These are phyloP conservation scores for Torulaspora microellipsoides DNA, from an alignment of 805 yeast species.

Conservation along the genomic window DNA sequence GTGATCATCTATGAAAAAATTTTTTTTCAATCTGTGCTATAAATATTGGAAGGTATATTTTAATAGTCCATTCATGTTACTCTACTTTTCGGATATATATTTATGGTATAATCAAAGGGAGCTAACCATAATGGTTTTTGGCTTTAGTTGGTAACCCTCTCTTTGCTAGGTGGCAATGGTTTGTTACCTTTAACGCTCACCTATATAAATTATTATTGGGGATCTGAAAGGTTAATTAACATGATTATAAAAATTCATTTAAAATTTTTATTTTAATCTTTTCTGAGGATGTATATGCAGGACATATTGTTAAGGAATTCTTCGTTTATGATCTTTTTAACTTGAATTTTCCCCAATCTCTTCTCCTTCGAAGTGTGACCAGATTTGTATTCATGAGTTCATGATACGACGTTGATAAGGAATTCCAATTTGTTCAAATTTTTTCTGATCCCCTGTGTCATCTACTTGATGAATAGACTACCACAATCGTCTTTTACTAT, in stretches of 20 bases:
- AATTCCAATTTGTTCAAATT: neutral
- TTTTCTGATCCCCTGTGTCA: neutral
- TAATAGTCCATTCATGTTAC: too few species aligned
- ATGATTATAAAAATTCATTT: constrained; percentile 36
- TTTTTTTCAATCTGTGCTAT: too few species aligned
- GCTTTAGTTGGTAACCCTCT: neutral
- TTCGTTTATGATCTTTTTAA: constrained; percentile 59
- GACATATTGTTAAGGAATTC: constrained; percentile 67
- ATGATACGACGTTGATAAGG: constrained; percentile 25
- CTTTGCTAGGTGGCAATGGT: constrained; percentile 3
- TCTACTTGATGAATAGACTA: constrained; percentile 37
- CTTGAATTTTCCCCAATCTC: constrained; percentile 10
- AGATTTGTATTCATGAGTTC: constrained; percentile 23
- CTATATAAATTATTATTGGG: neutral
- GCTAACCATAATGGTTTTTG: too few species aligned
- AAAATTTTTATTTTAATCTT: constrained; percentile 24
- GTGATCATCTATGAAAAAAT: too few species aligned
- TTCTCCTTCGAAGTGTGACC: neutral
- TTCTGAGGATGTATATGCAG: constrained; percentile 77
- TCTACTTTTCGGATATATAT: too few species aligned
- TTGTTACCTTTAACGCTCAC: neutral
- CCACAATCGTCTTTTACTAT: constrained; percentile 35
- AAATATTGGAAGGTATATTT: too few species aligned
- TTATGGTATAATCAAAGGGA: too few species aligned
- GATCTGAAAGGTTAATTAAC: constrained; percentile 4